Conservation (phyloP, 768 basidiomycete genomes). For the Tylopilus rubrobrunneus region DNA sequence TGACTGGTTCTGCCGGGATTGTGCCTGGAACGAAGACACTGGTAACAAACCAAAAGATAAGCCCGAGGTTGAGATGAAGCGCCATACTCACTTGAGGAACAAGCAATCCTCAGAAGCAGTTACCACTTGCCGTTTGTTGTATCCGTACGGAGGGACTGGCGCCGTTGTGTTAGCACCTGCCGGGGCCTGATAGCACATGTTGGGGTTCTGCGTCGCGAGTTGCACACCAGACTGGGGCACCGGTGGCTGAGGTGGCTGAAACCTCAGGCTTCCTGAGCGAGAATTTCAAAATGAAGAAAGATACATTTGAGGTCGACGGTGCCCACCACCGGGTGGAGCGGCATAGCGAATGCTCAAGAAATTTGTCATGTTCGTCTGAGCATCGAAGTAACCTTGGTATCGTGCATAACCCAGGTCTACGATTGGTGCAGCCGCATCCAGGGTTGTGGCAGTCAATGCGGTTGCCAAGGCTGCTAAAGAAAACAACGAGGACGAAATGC, state of each 20-base stretch:
- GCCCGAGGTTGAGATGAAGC: too few species aligned
- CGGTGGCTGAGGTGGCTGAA: slow-evolving; percentile 28
- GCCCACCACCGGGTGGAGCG: slow-evolving; percentile 41
- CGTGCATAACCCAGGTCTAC: slow-evolving; percentile 12
- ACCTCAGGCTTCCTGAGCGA: slow-evolving; percentile 21
- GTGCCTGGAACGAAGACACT: background rate
- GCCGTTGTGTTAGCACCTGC: slow-evolving; percentile 6
- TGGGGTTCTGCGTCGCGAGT: slow-evolving; percentile 24
- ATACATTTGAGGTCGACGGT: background rate
- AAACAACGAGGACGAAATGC: too few species aligned
- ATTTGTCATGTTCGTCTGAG: slow-evolving; percentile 17
- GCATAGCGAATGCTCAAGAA: slow-evolving; percentile 43
- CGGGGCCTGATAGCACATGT: slow-evolving; percentile 22
- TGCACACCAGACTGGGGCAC: slow-evolving; percentile 17
- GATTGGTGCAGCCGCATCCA: slow-evolving; percentile 5
- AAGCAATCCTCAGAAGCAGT: background rate
- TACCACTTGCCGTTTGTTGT: slow-evolving; percentile 6
- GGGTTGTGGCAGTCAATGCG: too few species aligned
- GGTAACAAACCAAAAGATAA: too few species aligned
- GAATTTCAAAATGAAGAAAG: background rate
- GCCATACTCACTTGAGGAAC: background rate
- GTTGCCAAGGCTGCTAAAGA: too few species aligned
- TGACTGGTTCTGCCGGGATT: too few species aligned
- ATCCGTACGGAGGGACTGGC: slow-evolving; percentile 1
- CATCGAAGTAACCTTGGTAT: slow-evolving; percentile 23